Evolutionary conservation across 805 yeast species (phyloP), one percentile per base, ranked within the genome.

Genomic region (Kodamaea sagamina): DNA sequence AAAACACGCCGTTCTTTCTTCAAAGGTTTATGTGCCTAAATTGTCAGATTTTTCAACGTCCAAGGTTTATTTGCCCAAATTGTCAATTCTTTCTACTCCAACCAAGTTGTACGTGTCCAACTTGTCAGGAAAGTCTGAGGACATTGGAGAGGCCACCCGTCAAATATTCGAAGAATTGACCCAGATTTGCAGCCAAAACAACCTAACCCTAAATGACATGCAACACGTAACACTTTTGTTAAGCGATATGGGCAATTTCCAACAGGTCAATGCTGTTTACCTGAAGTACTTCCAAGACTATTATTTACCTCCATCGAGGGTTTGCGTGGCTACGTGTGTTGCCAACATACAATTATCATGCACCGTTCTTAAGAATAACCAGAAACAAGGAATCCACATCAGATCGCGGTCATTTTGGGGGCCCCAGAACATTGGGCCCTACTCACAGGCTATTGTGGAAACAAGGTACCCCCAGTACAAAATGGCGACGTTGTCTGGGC

Each of bases 401-500:
- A 92, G 93, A 54, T 89, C 97, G 1, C 74, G 90, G 46, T 89
- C 97, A 31, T 90, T 86, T 60, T 93, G 99, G 99, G 98, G 97
- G 0, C 99, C 99, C 0, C 92, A 96, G 27, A 93, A 93, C 52
- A 93, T 93, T 36, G 99, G 99, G 0, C 99, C 99, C 0, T 93
- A 93, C 59, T 92, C 99, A 0, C 99, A 93, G 62, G 78, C 90
- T 0, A 79, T 82, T 8, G 62, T 75, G 4, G 46, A 46, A 2
- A 42, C 42, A 7, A 37, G 40, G 29, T 19, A 27, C 36, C 44
- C 44, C 3, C 29, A 26, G 17, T 77, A 79, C 43, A 63, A 73
- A 19, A 62, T 81, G 6, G 82, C 84, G 2, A 71, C 74, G 27
- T 60, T 90, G 9, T 87, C 97, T 39, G 99, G 99, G 0, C 98